Evolutionary conservation across 257 asterid genomes (phyloP).

Genomic region (Orobanche coerulescens): DNA sequence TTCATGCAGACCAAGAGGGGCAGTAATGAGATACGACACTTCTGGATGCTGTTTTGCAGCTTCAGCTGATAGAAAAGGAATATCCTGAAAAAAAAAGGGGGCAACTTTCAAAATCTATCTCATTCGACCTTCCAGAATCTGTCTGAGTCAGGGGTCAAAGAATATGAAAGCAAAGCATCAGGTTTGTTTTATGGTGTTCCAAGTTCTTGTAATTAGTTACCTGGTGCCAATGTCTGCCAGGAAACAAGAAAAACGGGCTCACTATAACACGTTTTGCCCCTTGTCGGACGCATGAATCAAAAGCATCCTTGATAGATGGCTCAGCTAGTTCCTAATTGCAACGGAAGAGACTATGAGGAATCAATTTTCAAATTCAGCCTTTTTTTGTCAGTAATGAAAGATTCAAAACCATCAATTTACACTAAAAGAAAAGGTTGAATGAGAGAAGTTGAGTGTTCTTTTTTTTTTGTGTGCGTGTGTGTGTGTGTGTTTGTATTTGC

Average conservation of each 20-base stretch:
- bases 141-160: background rate
- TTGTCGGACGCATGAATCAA: constrained; percentile 60
- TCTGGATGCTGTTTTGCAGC: constrained; percentile 95
- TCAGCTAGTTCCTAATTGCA: constrained; percentile 75
- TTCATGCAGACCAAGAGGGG: constrained; percentile 85
- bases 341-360: constrained; percentile 2
- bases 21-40: constrained; percentile 63
- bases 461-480: too few species aligned
- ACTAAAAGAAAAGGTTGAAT: background rate
- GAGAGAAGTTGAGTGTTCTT: background rate
- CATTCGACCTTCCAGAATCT: background rate
- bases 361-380: background rate
- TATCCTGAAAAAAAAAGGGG: constrained; percentile 48
- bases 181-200: background rate
- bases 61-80: constrained; percentile 82
- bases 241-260: constrained; percentile 92
- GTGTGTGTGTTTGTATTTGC: background rate
- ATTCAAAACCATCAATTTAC: too few species aligned
- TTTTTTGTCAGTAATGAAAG: too few species aligned
- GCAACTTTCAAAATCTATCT: constrained; percentile 6
- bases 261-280: constrained; percentile 84
- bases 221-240: constrained; percentile 95
- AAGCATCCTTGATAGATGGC: constrained; percentile 89
- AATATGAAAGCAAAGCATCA: background rate
- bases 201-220: constrained; percentile 26